Evolutionary conservation across 2,329 filamentous ascomycete genomes (phyloP), one percentile per base, ranked within the genome.

Genomic region (Colletotrichum plurivorum): DNA sequence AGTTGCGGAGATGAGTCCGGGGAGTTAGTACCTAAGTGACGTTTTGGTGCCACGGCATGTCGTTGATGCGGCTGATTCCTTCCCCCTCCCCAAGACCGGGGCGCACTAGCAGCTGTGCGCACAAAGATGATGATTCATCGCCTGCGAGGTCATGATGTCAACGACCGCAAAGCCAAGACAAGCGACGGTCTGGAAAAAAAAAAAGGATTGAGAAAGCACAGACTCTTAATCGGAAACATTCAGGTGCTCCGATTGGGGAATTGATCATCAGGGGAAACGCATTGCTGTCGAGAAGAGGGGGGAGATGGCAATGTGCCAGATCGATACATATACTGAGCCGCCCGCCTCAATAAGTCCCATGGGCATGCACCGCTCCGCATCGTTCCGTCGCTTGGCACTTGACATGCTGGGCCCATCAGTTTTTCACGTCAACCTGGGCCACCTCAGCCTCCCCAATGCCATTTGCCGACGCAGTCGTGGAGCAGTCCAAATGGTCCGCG

Each of bases 81-180:
- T n/a, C n/a, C n/a, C n/a, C n/a, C n/a, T n/a, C n/a, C n/a, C 20
- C 5, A 25, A 25, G 22, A 4, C 20, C 18, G n/a, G 46, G 20
- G 7, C 20, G 7, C 18, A 18, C 45, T 16, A 12, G 45, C 8
- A 46, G 18, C 46, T n/a, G 20, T 13, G 9, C 9, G 8, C 8
- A 49, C 20, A 48, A 10, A 16, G 39, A 25, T 67, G 67, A 65
- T 69, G 67, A 69, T 61, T 69, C 67, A 69, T 69, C 51, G 63
- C 16, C 45, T 6, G 22, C 7, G 25, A 60, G 39, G 56, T 66
- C 48, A 48, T 69, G 67, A 69, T 67, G 67, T 69, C 67, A 69
- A 67, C 43, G 62, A 60, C 61, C 18, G 16, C 16, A 25, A 9
- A 16, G 27, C 51, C 56, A 39, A n/a, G 43, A 36, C 53, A 51